These are phyloP conservation scores for Marsdenia floribunda DNA, from an alignment of 257 asterid species.

Conservation along the genomic window DNA sequence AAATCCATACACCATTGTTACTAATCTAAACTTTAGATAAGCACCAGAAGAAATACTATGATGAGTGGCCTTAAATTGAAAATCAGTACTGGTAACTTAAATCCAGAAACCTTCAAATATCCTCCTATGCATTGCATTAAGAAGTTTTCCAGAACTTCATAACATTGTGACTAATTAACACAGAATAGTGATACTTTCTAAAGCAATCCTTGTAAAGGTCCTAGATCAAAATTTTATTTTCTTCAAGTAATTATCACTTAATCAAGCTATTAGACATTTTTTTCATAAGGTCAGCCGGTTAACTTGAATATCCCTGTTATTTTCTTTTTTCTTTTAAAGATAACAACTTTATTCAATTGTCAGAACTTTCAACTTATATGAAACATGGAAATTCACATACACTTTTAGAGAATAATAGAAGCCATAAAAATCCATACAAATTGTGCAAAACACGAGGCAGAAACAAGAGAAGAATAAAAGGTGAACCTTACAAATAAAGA, in stretches of 20 bases:
- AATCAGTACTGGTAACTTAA: neutral
- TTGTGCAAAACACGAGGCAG: neutral
- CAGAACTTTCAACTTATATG: neutral
- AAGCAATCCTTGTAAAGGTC: neutral
- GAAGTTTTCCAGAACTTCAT: no score
- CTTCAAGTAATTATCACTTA: neutral
- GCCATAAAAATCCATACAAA: neutral
- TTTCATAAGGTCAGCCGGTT: neutral
- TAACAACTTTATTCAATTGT: neutral
- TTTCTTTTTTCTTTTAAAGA: neutral
- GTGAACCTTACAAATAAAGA: constrained; percentile 71
- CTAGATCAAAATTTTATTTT: neutral
- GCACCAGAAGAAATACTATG: neutral
- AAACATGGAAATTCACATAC: neutral
- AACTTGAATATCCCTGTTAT: neutral
- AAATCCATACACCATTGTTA: neutral
- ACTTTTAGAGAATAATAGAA: neutral
- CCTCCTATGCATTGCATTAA: neutral
- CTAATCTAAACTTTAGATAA: neutral
- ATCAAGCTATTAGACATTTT: neutral
- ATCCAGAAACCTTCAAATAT: neutral
- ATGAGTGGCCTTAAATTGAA: neutral
- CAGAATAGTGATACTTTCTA: neutral
- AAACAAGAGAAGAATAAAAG: constrained; percentile 5
- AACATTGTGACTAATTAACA: neutral